Evolutionary conservation across 2,329 filamentous ascomycete genomes (phyloP).

Genomic region (Fusarium udum): DNA sequence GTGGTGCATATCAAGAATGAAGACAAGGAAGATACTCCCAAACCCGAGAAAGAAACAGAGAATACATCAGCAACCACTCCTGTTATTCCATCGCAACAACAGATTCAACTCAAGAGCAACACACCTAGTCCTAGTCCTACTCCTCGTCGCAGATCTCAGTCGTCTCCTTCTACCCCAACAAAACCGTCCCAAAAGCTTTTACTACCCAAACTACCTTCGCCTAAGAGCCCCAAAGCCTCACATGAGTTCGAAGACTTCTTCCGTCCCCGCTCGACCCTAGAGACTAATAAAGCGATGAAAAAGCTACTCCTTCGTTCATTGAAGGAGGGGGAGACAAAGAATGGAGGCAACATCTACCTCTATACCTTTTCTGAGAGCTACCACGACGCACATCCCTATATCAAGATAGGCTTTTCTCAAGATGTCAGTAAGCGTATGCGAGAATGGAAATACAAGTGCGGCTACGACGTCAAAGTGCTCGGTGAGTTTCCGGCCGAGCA

Average conservation of each 20-base stretch:
- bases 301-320: constrained; percentile 19
- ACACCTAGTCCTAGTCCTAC: background rate
- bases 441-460: constrained; percentile 36
- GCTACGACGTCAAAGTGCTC: constrained; percentile 38
- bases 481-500: constrained; percentile 22
- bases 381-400: constrained; percentile 16
- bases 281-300: constrained; percentile 33
- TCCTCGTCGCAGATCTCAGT: background rate
- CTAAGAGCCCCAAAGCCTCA: background rate
- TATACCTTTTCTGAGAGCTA: constrained; percentile 39
- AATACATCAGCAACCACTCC: background rate
- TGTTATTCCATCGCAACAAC: background rate
- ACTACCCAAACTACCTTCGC: background rate
- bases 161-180: background rate
- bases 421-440: constrained; percentile 39
- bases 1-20: constrained; percentile 11
- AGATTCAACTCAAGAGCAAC: background rate
- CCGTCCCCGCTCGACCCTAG: background rate
- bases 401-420: constrained; percentile 47
- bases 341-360: constrained; percentile 39
- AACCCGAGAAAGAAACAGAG: background rate
- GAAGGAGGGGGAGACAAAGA: background rate
- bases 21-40: background rate
- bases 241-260: constrained; percentile 36
- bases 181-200: background rate